phyloP scores from a whole-genome alignment of 495 filamentous ascomycete species.

The Oidiodendron maius region DNA sequence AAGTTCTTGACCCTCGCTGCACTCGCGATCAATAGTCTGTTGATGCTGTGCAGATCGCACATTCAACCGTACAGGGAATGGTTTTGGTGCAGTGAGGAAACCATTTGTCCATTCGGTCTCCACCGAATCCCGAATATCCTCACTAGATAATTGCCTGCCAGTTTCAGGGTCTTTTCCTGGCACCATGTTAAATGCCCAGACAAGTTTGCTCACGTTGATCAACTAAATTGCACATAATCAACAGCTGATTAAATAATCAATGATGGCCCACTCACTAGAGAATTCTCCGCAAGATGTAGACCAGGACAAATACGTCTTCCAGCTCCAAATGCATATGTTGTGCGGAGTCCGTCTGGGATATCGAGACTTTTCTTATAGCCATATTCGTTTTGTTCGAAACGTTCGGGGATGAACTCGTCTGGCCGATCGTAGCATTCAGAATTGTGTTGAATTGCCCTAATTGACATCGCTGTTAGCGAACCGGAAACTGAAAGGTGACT shows the following conservation, averaged over 20 bases:
- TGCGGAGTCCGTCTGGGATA: not conserved
- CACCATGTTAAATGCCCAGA: constrained; percentile 14
- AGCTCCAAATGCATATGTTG: constrained; percentile 12
- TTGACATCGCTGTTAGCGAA: not conserved
- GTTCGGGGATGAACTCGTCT: constrained; percentile 27
- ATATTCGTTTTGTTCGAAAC: constrained; percentile 16
- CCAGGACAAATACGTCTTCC: constrained; percentile 15
- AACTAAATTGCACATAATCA: constrained; percentile 1
- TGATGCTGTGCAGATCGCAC: not conserved
- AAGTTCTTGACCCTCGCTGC: not conserved
- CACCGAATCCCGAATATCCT: not conserved
- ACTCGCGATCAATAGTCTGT: not conserved
- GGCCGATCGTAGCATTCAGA: constrained; percentile 22
- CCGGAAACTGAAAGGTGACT: not conserved
- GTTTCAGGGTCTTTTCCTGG: not conserved
- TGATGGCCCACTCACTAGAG: not conserved
- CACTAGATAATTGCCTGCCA: not conserved
- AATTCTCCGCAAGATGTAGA: constrained; percentile 15
- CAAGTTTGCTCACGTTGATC: constrained; percentile 13
- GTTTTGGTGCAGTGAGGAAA: not conserved
- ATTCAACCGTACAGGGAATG: not conserved
- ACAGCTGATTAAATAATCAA: no score
- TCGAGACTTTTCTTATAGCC: constrained; percentile 1
- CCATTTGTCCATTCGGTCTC: not conserved
- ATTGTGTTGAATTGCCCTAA: constrained; percentile 24